phyloP scores from a whole-genome alignment of 2,329 filamentous ascomycete genomes.

The Dichotomopilus funicola region DNA sequence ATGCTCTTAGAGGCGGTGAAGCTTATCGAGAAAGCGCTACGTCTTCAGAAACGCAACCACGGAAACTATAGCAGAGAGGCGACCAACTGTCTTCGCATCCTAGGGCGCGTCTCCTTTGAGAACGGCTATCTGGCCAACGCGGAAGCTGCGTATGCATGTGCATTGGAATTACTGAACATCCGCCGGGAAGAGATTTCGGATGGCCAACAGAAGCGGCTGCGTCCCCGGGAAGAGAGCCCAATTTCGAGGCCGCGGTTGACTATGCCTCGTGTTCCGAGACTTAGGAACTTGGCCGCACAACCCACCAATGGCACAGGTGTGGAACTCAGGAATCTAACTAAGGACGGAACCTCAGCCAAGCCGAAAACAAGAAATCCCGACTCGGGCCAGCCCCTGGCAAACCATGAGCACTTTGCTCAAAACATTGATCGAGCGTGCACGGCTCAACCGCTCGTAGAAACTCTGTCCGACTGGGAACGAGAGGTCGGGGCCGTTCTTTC shows the following conservation, averaged over 20 bases:
- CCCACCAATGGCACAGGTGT: too few species aligned
- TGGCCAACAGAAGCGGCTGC: background rate
- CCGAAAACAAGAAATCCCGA: too few species aligned
- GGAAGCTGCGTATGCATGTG: background rate
- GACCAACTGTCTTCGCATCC: background rate
- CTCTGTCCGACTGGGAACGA: background rate
- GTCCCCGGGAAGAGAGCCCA: background rate
- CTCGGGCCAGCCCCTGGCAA: too few species aligned
- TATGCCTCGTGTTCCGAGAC: too few species aligned
- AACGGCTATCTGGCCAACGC: constrained; percentile 1
- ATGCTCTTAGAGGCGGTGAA: background rate
- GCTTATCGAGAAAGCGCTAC: background rate
- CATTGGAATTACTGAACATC: background rate
- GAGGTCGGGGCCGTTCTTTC: background rate
- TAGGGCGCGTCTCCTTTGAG: background rate
- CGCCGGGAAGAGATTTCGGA: background rate
- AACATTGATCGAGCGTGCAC: too few species aligned
- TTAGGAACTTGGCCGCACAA: too few species aligned
- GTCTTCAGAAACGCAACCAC: background rate
- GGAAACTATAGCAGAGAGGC: background rate
- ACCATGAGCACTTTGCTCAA: too few species aligned
- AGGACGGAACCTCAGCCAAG: too few species aligned
- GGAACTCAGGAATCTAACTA: too few species aligned
- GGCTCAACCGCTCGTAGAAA: background rate
- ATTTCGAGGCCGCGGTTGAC: too few species aligned